Evolutionary conservation across 345 rosid species (phyloP).

Genomic region (Populus tremula): DNA sequence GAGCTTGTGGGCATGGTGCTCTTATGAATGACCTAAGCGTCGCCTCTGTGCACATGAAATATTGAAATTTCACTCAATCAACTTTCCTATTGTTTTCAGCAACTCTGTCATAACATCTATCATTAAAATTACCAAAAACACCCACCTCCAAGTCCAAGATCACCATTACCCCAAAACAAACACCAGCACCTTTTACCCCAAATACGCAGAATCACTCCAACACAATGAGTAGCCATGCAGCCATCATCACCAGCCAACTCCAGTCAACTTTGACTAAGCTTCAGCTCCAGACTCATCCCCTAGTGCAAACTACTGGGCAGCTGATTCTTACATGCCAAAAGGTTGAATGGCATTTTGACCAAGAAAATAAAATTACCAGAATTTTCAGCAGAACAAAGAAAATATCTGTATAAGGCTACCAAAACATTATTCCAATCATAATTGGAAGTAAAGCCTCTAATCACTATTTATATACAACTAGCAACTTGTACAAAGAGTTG

Average conservation of each 20-base stretch:
- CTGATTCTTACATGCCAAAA: not conserved
- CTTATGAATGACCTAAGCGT: not conserved
- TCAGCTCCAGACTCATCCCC: not conserved
- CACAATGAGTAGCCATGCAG: not conserved
- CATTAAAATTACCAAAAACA: not conserved
- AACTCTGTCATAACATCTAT: not conserved
- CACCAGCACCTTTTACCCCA: not conserved
- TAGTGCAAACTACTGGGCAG: not conserved
- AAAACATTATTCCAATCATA: not conserved
- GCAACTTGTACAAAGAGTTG: not conserved
- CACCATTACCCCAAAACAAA: not conserved
- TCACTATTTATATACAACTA: not conserved
- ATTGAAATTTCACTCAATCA: not conserved
- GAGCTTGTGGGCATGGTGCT: not conserved
- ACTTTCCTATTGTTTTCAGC: not conserved
- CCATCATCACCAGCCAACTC: not conserved
- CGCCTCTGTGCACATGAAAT: not conserved
- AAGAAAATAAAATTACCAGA: not conserved
- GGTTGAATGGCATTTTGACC: not conserved
- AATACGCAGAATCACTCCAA: not conserved
- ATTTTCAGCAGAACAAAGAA: slow-evolving; percentile 1
- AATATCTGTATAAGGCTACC: not conserved
- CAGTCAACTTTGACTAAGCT: not conserved
- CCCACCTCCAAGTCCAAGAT: not conserved
- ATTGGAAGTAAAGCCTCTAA: no score